Evolutionary conservation across 140 eudicot genomes (phyloP).

Genomic region (Flaveria floridana): DNA sequence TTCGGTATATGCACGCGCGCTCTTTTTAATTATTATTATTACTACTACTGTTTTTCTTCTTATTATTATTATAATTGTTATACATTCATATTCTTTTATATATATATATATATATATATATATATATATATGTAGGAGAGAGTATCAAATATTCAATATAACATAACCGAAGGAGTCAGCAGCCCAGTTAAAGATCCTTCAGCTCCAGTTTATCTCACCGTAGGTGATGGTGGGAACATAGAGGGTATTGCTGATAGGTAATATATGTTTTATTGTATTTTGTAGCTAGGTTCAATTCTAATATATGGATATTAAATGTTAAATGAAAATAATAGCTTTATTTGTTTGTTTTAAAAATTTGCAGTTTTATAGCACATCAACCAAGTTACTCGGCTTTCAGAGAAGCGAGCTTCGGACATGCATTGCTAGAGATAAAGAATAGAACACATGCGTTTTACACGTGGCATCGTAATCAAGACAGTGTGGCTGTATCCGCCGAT

Average conservation of each 20-base stretch:
- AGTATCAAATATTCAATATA: conserved; percentile 45
- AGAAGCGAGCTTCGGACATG: conserved; percentile 65
- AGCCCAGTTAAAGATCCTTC: conserved; percentile 41
- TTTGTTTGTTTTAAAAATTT: background rate
- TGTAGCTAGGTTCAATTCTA: background rate
- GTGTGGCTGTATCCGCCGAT: conserved; percentile 37
- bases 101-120: too few relatives aligned
- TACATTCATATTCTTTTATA: background rate
- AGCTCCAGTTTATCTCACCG: conserved; percentile 50
- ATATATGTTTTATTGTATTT: background rate
- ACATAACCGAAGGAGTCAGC: conserved; percentile 49
- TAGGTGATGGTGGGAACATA: conserved; percentile 61
- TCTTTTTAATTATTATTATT: too few relatives aligned
- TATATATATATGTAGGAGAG: conserved; percentile 27
- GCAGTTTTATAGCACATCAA: conserved; percentile 45
- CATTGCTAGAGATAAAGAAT: conserved; percentile 45
- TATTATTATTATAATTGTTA: background rate
- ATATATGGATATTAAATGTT: background rate
- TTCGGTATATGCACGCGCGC: conserved; percentile 30
- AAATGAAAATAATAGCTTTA: too few relatives aligned
- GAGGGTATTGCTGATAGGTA: conserved; percentile 59
- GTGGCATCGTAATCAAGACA: conserved; percentile 59
- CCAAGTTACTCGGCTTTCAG: conserved; percentile 51
- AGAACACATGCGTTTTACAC: conserved; percentile 47
- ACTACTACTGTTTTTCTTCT: background rate